Base-by-base conservation (phyloP, 805 yeast genomes). In the Myxozyma neotropica region DNA sequence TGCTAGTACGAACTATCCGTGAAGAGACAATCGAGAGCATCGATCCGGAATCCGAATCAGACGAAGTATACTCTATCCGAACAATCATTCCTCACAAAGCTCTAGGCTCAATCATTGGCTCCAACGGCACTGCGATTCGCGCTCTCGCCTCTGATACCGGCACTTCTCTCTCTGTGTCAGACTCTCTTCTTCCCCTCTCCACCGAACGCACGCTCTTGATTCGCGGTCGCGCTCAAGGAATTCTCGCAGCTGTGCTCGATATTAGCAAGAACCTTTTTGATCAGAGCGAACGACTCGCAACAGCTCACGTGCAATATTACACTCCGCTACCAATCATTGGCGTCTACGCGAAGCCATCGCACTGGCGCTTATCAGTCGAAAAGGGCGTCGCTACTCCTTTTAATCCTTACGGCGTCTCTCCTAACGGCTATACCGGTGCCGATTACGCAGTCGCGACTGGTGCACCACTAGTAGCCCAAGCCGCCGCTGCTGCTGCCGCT, bases 341-440 rank as follows among this genome's bases (percentile, higher is more conserved):
- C 29, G 50, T 43, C 7, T 62, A 45, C 42, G 66, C 60, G 15
- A 46, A 35, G 10, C 57, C 55, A 4, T 33, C 33, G 10, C 62
- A 57, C 19, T 55, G 62, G 65, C 24, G 40, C 2, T 29, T 39
- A 36, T 27, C 50, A 4, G 57, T 57, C 8, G 57, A 58, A 29
- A 58, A 54, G 35, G 56, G 53, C 24, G 59, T 61, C 42, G 52
- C 51, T 12, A 58, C 65, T n/a, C 65, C 65, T n/a, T 48, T 47
- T 19, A 61, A 61, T 35, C 65, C 65, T 2, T 58, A 58, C 31
- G 65, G 63, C 10, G 63, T 58, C 26, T 23, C 57, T 12, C 62
- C 65, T 5, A 55, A 45, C 19, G 65, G 65, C 3, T 61, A 47
- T 42, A 33, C 57, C 40, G 59, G 51, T 8, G 57, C 62, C 12